phyloP scores from a whole-genome alignment of 345 rosid genomes.

The Theobroma cacao region DNA sequence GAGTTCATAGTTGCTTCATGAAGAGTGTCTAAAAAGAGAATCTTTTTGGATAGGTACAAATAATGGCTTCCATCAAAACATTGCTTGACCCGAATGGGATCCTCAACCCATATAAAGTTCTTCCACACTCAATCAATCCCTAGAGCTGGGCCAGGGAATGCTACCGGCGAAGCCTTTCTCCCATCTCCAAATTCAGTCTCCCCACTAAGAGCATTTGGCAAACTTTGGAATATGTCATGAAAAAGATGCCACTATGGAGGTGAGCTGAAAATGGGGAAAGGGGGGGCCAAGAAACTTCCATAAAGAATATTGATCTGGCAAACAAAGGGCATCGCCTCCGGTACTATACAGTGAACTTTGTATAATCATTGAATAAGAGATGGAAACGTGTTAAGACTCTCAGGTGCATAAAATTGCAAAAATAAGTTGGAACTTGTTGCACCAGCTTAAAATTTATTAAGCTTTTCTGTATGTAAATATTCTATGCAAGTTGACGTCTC shows the following conservation, averaged over 20 bases:
- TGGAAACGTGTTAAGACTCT: background rate
- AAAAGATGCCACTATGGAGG: background rate
- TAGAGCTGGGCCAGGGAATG: slow-evolving; percentile 13
- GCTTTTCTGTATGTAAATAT: background rate
- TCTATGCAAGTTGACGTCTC: background rate
- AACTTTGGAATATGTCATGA: background rate
- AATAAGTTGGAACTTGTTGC: background rate
- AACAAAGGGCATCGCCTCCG: background rate
- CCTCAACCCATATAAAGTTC: slow-evolving; percentile 88
- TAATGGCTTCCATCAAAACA: slow-evolving; percentile 79
- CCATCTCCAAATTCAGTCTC: background rate
- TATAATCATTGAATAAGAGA: background rate
- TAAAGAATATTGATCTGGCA: background rate
- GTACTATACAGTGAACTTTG: background rate
- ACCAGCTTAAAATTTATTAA: background rate
- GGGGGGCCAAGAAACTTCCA: background rate
- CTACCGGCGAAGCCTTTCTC: background rate
- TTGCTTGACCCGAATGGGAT: slow-evolving; percentile 80
- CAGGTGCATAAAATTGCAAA: background rate
- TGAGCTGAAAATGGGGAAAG: background rate
- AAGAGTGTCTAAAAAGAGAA: slow-evolving; percentile 10
- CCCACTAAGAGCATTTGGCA: no score
- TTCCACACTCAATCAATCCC: slow-evolving; percentile 43
- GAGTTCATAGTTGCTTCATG: background rate
- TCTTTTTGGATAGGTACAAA: slow-evolving; percentile 46